Conservation (phyloP, 78 protist genomes). For the Dictyostelium intermedium region DNA sequence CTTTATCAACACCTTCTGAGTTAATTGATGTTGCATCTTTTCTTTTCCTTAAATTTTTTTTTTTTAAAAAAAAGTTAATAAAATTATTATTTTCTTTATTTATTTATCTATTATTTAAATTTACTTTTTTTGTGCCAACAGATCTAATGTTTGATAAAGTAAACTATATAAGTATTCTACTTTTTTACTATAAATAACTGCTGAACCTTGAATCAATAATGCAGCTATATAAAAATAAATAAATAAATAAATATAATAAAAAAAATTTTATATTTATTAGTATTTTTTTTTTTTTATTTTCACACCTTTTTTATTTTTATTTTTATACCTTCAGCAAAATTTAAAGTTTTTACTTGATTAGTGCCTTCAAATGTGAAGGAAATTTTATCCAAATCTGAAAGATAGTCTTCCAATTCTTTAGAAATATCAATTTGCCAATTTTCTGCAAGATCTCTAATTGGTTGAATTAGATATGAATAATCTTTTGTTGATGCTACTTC, state of each 20-base stretch:
- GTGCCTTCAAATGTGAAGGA: constrained; percentile 79
- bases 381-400: constrained; percentile 81
- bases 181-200: constrained; percentile 91
- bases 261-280: background rate
- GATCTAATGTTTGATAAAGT: constrained; percentile 84
- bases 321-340: constrained; percentile 91
- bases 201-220: constrained; percentile 94
- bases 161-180: constrained; percentile 91
- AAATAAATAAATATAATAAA: background rate
- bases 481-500: background rate
- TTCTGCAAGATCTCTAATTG: constrained; percentile 88
- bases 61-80: background rate
- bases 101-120: background rate
- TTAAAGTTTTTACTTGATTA: constrained; percentile 25
- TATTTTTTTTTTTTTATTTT: background rate
- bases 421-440: constrained; percentile 95
- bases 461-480: constrained; percentile 17
- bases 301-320: too few relatives aligned
- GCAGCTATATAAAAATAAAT: constrained; percentile 85
- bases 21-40: constrained; percentile 44
- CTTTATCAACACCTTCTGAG: constrained; percentile 44
- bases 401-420: constrained; percentile 90
- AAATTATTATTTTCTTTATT: background rate
- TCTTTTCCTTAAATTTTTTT: constrained; percentile 39
- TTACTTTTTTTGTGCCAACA: constrained; percentile 53